phyloP scores from a whole-genome alignment of 2,329 filamentous ascomycete species.

The Tolypocladium capitatum region DNA sequence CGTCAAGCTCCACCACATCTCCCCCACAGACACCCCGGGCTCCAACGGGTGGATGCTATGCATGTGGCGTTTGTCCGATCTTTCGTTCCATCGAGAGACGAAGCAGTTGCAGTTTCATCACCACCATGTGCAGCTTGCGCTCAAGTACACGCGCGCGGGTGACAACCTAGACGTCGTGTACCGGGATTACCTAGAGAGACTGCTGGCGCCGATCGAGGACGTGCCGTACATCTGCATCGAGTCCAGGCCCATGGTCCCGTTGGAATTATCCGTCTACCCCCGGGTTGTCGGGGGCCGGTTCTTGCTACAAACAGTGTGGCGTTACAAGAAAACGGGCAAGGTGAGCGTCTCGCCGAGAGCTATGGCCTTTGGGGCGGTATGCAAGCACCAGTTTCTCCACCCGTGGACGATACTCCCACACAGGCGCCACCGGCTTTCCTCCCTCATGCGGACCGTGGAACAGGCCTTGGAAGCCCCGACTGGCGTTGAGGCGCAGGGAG shows the following conservation, averaged over 20 bases:
- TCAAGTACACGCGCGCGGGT: conserved; percentile 5
- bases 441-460: not conserved
- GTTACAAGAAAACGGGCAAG: not conserved
- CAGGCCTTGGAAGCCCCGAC: not conserved
- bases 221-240: not conserved
- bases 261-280: not conserved
- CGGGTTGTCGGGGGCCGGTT: conserved; percentile 5
- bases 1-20: conserved; percentile 1
- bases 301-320: conserved; percentile 1
- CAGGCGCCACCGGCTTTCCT: no score
- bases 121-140: conserved; percentile 4
- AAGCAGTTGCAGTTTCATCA: not conserved
- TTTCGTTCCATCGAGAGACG: no score
- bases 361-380: not conserved
- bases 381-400: not conserved
- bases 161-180: not conserved
- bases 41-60: not conserved
- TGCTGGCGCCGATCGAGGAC: not conserved
- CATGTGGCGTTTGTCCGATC: not conserved
- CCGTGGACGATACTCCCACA: not conserved
- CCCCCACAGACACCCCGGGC: not conserved
- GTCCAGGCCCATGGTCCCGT: not conserved
- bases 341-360: not conserved
- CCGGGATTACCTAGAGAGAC: conserved; percentile 1
- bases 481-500: not conserved